phyloP scores from a whole-genome alignment of 164 flowering plant species.

The Tinospora cordifolia region DNA sequence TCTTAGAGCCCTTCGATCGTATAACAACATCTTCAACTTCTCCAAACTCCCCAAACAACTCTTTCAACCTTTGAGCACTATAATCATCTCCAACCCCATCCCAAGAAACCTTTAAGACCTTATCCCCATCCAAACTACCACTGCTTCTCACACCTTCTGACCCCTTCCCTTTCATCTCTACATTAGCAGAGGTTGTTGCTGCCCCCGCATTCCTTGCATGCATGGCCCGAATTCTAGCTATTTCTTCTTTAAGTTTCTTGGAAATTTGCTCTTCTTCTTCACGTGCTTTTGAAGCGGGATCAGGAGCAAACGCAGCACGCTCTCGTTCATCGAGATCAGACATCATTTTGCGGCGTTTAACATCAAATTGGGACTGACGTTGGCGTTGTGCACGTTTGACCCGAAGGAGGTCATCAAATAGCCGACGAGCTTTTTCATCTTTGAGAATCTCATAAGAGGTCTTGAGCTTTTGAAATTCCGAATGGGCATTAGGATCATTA shows the following conservation, averaged over 20 bases:
- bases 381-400: conserved; percentile 38
- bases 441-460: conserved; percentile 64
- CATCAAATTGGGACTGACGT: conserved; percentile 38
- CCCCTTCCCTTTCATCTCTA: conserved; percentile 12
- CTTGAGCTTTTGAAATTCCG: conserved; percentile 52
- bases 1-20: conserved; percentile 37
- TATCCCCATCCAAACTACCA: conserved; percentile 44
- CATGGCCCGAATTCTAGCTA: conserved; percentile 60
- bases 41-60: conserved; percentile 65
- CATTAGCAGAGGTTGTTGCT: not conserved
- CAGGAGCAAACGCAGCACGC: conserved; percentile 46
- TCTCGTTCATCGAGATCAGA: conserved; percentile 73
- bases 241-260: conserved; percentile 56
- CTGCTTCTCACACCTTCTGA: conserved; percentile 16
- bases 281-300: conserved; percentile 27
- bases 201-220: conserved; percentile 27
- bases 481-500: conserved; percentile 65
- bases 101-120: conserved; percentile 74
- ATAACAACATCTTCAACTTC: conserved; percentile 77
- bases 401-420: conserved; percentile 62
- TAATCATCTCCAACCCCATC: conserved; percentile 50
- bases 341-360: conserved; percentile 62
- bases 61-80: conserved; percentile 40
- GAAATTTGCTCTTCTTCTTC: conserved; percentile 59
- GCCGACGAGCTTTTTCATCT: conserved; percentile 59